phyloP scores from a whole-genome alignment of 768 basidiomycete species.

The Suillus sp. region DNA sequence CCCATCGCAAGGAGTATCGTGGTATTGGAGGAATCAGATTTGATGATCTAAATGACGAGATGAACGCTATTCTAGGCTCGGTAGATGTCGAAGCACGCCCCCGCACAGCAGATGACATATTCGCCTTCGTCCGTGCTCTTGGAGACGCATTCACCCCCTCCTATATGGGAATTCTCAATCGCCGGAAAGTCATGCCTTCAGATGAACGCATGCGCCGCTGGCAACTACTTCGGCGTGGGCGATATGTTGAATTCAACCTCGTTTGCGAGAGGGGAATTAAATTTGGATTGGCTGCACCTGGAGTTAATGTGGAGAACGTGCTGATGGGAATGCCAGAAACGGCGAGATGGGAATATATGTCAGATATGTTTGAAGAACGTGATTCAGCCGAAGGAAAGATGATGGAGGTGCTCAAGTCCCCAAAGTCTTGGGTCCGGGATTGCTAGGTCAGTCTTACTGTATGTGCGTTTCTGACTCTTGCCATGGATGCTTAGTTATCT shows the following conservation, averaged over 20 bases:
- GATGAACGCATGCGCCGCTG: slow-evolving; percentile 43
- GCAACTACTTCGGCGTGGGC: slow-evolving; percentile 54
- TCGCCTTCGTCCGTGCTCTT: slow-evolving; percentile 44
- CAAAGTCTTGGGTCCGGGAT: slow-evolving; percentile 19
- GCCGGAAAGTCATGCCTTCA: slow-evolving; percentile 37
- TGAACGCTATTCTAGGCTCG: slow-evolving; percentile 26
- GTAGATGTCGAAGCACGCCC: slow-evolving; percentile 14
- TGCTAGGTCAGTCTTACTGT: background rate
- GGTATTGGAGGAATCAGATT: slow-evolving; percentile 60
- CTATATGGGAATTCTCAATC: slow-evolving; percentile 47
- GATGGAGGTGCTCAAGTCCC: slow-evolving; percentile 45
- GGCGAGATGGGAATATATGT: slow-evolving; percentile 70
- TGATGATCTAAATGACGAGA: slow-evolving; percentile 47
- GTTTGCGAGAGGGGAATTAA: slow-evolving; percentile 71
- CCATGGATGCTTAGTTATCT: background rate
- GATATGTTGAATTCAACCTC: slow-evolving; percentile 64
- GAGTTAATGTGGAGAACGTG: slow-evolving; percentile 63
- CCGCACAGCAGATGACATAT: slow-evolving; percentile 41
- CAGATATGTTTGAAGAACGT: slow-evolving; percentile 51
- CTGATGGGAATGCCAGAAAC: slow-evolving; percentile 66
- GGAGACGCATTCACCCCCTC: slow-evolving; percentile 49
- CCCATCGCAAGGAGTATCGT: slow-evolving; percentile 51
- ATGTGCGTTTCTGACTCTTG: background rate
- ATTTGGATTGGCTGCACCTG: slow-evolving; percentile 62
- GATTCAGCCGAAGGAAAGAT: slow-evolving; percentile 54